Evolutionary conservation across 768 basidiomycete genomes (phyloP), one percentile per base, ranked within the genome.

Genomic region (Russula virescens): DNA sequence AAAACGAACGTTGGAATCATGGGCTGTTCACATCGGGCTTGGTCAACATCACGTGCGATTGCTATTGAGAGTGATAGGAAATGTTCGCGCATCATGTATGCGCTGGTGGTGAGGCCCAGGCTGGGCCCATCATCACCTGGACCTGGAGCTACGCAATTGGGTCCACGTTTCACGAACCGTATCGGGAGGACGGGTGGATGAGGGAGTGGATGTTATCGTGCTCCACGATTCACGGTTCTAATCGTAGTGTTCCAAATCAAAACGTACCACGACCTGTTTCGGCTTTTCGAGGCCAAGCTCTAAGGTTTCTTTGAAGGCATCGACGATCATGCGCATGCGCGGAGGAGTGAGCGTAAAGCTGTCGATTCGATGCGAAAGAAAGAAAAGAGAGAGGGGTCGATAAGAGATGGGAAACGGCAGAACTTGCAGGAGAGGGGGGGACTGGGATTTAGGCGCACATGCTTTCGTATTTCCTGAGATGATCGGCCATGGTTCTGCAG

Each of bases 1-100:
- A 98, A 98, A 53, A 98, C 97, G 73, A 79, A 99, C 0, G 97
- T 95, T 4, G 97, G 97, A 56, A 98, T 92, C 97, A 94, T 93
- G 19, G 91, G 91, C 91, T 94, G 62, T 55, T n/a, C 18, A 52
- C n/a, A 25, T 9, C 2, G 8, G 1, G 45, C 4, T 45, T 23
- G 19, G 46, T 63, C 23, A 63, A 53, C 19, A 26, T 63, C 56
- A 62, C 61, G 61, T 62, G 55, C 9, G 31, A 45, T 5, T 18
- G 55, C 25, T 21, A 21, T 13, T 35, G 45, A 21, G 34, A 34
- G 16, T 25, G 42, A 18, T 21, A 51, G 61, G 28, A 5, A 43
- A 50, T 49, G 3, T 45, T 40, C 26, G 34, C 26, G 34, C 21
- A 50, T 56, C 26, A 10, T 31, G 23, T 28, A 46, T 54, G 53